phyloP scores from a whole-genome alignment of 257 asterid genomes.

The Datura wrightii region DNA sequence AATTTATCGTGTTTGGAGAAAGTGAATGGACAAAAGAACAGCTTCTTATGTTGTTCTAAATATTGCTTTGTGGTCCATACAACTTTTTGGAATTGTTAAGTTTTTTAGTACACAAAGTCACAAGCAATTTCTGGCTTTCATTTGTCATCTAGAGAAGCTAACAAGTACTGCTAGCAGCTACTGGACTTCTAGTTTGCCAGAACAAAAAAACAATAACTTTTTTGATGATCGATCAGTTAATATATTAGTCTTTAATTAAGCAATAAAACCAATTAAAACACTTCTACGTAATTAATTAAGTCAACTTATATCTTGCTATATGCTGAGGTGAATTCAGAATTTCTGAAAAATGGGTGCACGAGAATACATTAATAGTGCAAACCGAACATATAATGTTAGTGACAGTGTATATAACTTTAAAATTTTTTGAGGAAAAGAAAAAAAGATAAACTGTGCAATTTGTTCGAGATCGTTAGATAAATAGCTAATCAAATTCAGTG shows the following conservation, averaged over 20 bases:
- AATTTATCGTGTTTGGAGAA: constrained; percentile 23
- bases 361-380: not conserved
- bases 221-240: not conserved
- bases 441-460: too few relatives aligned
- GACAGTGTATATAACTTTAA: not conserved
- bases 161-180: not conserved
- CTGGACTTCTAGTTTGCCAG: not conserved
- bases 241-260: not conserved
- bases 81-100: constrained; percentile 21
- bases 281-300: too few relatives aligned
- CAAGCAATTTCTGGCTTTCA: constrained; percentile 27
- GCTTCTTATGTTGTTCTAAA: constrained; percentile 31
- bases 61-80: constrained; percentile 31
- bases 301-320: too few relatives aligned
- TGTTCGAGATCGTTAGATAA: too few relatives aligned
- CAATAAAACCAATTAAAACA: not conserved
- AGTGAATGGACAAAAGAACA: constrained; percentile 33
- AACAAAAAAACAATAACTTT: not conserved
- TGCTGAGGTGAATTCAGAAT: too few relatives aligned
- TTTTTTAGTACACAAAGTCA: constrained; percentile 28
- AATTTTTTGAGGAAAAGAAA: not conserved
- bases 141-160: constrained; percentile 15
- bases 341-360: too few relatives aligned
- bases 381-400: not conserved
- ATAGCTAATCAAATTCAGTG: too few relatives aligned